Conservation (phyloP, 768 basidiomycete species). For the Lactarius pseudohatsudake region DNA sequence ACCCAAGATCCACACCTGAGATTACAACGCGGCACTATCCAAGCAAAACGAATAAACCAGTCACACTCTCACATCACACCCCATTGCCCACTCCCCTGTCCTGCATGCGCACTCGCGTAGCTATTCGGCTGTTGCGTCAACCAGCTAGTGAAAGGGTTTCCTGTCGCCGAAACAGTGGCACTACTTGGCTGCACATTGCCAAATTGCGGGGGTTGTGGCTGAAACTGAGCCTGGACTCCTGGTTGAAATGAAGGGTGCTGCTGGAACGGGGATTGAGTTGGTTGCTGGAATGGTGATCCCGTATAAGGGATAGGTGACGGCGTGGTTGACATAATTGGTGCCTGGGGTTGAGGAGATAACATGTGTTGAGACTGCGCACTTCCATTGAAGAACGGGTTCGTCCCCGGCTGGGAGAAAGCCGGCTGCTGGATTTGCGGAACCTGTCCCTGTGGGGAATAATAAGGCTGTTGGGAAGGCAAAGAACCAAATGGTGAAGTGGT, state of each 20-base stretch:
- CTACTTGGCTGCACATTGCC: constrained; percentile 22
- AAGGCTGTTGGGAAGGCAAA: constrained; percentile 33
- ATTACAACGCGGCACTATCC: constrained; percentile 1
- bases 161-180: constrained; percentile 3
- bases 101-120: constrained; percentile 19
- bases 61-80: constrained; percentile 15
- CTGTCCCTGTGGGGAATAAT: constrained; percentile 32
- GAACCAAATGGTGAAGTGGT: constrained; percentile 26
- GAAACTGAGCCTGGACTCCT: constrained; percentile 11
- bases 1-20: background rate
- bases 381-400: constrained; percentile 30
- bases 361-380: constrained; percentile 37
- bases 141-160: constrained; percentile 35
- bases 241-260: constrained; percentile 21
- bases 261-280: constrained; percentile 26
- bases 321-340: constrained; percentile 24
- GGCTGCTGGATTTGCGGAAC: constrained; percentile 29
- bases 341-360: constrained; percentile 32
- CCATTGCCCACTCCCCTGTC: constrained; percentile 24
- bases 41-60: background rate
- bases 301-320: constrained; percentile 25
- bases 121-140: constrained; percentile 28
- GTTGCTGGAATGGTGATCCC: constrained; percentile 29
- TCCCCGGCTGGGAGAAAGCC: constrained; percentile 7
- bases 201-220: constrained; percentile 17